Evolutionary conservation across 2,329 filamentous ascomycete genomes (phyloP).

Genomic region (Fusarium setosum): DNA sequence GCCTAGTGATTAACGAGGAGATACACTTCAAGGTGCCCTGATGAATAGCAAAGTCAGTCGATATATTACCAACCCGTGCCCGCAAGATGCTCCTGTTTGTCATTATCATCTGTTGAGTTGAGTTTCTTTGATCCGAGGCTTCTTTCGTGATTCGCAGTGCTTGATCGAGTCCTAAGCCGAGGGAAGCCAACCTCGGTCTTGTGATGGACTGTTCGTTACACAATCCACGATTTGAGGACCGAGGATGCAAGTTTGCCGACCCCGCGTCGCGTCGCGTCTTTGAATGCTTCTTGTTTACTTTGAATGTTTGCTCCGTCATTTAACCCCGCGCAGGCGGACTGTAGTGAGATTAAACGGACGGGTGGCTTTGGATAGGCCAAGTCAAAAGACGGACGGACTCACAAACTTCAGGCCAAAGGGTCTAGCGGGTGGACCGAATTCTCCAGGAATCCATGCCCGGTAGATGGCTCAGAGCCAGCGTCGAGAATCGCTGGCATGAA

Average conservation of each 20-base stretch:
- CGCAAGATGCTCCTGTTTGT: too few species aligned
- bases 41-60: neutral
- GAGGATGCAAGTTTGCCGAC: slow-evolving; percentile 12
- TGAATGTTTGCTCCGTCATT: slow-evolving; percentile 16
- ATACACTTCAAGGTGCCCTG: neutral
- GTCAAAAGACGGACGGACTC: slow-evolving; percentile 9
- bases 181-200: neutral
- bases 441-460: neutral
- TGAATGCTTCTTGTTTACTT: slow-evolving; percentile 16
- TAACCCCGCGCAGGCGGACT: slow-evolving; percentile 23
- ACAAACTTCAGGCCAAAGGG: slow-evolving; percentile 6
- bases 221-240: slow-evolving; percentile 9
- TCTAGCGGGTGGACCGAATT: neutral
- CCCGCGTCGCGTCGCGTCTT: slow-evolving; percentile 21
- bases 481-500: slow-evolving; percentile 1
- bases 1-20: neutral
- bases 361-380: slow-evolving; percentile 20
- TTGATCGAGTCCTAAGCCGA: neutral
- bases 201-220: neutral
- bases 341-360: slow-evolving; percentile 31
- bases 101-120: neutral
- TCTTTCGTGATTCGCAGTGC: too few species aligned
- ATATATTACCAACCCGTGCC: too few species aligned
- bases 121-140: neutral
- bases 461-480: neutral